Evolutionary conservation across 768 basidiomycete species (phyloP).

Genomic region (Leccinum rimulosum): DNA sequence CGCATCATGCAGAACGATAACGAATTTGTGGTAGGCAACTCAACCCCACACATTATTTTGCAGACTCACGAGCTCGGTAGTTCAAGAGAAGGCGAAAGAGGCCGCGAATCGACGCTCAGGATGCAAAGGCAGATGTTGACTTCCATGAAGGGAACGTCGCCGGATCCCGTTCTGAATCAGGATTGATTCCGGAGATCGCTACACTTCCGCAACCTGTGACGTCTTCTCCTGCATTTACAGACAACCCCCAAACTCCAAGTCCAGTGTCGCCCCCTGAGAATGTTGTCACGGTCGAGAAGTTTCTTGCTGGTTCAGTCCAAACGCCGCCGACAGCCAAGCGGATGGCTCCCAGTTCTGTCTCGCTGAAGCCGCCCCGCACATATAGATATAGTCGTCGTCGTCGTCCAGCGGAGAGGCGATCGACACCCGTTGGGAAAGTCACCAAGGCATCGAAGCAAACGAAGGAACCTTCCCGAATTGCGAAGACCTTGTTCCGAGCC

Average conservation of each 20-base stretch:
- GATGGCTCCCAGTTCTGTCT: not conserved
- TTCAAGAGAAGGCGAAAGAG: slow-evolving; percentile 29
- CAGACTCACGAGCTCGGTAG: slow-evolving; percentile 7
- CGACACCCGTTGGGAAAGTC: not conserved
- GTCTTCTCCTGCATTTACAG: not conserved
- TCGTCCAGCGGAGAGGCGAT: not conserved
- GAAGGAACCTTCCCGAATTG: slow-evolving; percentile 3
- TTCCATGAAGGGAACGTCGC: not conserved
- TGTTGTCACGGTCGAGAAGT: slow-evolving; percentile 26
- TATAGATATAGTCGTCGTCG: slow-evolving; percentile 10
- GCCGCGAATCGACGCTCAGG: slow-evolving; percentile 2
- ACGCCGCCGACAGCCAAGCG: not conserved
- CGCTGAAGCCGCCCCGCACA: slow-evolving; percentile 14
- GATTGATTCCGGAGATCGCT: slow-evolving; percentile 20
- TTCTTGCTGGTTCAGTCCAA: slow-evolving; percentile 18
- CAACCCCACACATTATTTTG: not conserved
- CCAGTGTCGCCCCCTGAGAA: not conserved
- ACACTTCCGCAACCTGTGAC: slow-evolving; percentile 9
- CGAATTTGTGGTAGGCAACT: slow-evolving; percentile 26
- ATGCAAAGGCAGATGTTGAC: not conserved
- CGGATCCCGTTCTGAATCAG: not conserved
- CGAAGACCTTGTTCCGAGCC: slow-evolving; percentile 24
- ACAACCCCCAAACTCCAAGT: not conserved
- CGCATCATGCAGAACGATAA: slow-evolving; percentile 11
- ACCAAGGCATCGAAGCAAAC: not conserved